Base-by-base conservation (phyloP, 164 flowering plant species). In the Taxillus chinensis region DNA sequence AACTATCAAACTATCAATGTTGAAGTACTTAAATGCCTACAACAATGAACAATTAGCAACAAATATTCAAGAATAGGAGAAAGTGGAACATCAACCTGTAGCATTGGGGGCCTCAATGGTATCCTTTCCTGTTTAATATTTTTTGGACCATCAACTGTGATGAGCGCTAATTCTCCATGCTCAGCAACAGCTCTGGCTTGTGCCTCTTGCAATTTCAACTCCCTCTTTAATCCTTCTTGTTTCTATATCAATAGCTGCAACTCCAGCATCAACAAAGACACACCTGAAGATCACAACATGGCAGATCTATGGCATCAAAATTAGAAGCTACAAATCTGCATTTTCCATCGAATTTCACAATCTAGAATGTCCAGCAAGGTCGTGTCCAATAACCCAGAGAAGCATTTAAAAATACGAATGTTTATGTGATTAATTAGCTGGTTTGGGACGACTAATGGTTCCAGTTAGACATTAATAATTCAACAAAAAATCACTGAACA, bases 181-280 rank as follows among this genome's bases (percentile, higher is more conserved):
- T 84, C 96, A 53, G 86, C 85, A 61, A 93, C 80, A 64, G 95
- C 88, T 77, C 83, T 89, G 62, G 87, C 77, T 51, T 84, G 95
- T 48, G 83, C 87, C 73, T 83, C 99, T 67, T 76, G 82, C 61
- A 78, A 43, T 70, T 68, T 83, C 86, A 82, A 79, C 72, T 90
- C 99, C 99, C 67, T 89, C 97, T 70, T 90, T 93, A 75, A 74
- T 81, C 73, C 73, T 84, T 72, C 77, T 90, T 37, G 97, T 93
- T 78, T 90, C 97, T 63, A 93, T 68, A 70, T 93, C 99, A 65
- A 89, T 75, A 57, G 86, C 81, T 61, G 95, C 80, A 69, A 93
- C 86, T 64, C 99, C 99, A 80, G 97, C 96, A 89, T 93, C 99
- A 60, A 90, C 99, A 81, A 90, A 93, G 62, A 93, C 97, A 74